Base-by-base conservation (phyloP, 2,329 filamentous ascomycete species). In the Pseudogymnoascus sp. region DNA sequence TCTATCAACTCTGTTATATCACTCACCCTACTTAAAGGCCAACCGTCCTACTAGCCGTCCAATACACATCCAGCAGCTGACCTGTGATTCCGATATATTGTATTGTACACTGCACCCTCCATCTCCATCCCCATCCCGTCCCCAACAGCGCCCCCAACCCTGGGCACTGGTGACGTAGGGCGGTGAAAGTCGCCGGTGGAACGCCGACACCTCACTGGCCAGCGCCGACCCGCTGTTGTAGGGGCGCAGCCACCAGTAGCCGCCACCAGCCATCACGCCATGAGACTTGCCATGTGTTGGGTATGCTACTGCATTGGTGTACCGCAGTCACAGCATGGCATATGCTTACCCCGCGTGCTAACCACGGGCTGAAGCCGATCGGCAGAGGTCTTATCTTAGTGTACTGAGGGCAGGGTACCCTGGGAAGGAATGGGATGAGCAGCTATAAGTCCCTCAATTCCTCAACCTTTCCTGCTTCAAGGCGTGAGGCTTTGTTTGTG, bases 301-400 rank as follows among this genome's bases (percentile, higher is more conserved):
- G 8, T 31, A 7, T 53, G 44, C 14, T 16, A 14, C 26, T 29
- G 29, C 21, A n/a, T 24, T 13, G n/a, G 13, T 50, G 24, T 2
- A 19, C 7, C 44, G 21, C 31, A 31, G 47, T 19, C 26, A 8
- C 6, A 2, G 26, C 6, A 26, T 29, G 24, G 47, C 47, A 53
- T 53, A 53, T 53, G 47, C 47, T 26, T 53, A 53, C 47, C 47
- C 47, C 47, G 47, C 47, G 26, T 53, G 47, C 26, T 53, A 53
- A 31, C 47, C 47, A 53, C 47, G 26, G 47, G 26, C 47, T 53
- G 47, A 31, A 26, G 26, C 26, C 26, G 26, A 53, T 53, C 47
- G 47, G 26, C 47, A 26, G 47, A 31, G 14, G 14, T 1, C 47
- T 53, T 53, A 53, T 53, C 47, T 53, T 53, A 53, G 47, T 53